Evolutionary conservation across 2,329 filamentous ascomycete species (phyloP), one percentile per base, ranked within the genome.

Genomic region (Arthrobotrys sphaeroides): DNA sequence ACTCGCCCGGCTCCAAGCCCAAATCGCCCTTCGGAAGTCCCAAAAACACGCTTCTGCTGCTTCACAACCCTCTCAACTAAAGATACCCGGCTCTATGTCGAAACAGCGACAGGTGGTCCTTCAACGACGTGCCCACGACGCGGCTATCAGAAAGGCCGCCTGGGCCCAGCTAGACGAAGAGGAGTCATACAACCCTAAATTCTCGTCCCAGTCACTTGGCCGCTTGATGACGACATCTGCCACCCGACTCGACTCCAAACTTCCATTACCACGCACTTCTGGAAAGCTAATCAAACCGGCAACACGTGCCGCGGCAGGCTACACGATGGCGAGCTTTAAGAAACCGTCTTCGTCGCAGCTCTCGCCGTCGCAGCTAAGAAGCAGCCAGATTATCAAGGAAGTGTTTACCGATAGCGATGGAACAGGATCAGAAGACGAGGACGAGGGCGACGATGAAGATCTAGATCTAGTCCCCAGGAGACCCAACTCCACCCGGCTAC

Each of bases 1-100:
- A 81, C 94, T 94, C 80, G 85, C 88, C 66, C 87, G 89, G 4
- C 85, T 92, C 47, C 90, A 90, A 81, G 83, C 84, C 1, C 70
- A 74, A 24, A 65, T 74, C 36, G 55, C 70, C 13, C 62, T 40
- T 31, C 53, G 47, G 43, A 74, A 64, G 24, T 16, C 55, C 16
- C 70, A 49, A 18, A 73, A 55, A 57, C 3, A 28, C n/a, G 47
- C n/a, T n/a, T n/a, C n/a, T n/a, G n/a, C 45, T 13, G 53, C 53
- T 22, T 68, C 70, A 9, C 70, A 74, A 47, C 18, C 24, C 4
- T 68, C 70, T 0, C 70, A 74, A 28, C 70, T 55, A 13, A 68
- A 49, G 43, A 68, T 74, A 24, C 55, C 62, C 6, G 62, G 26
- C 9, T 47, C 62, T 3, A 74, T 74, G 55, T 47, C 70, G 10